Percentiles rank a stretch among this genome's conserved stretches.
Conservation (phyloP, 2,329 filamentous ascomycete genomes). For the Mycocentrospora acerina region DNA sequence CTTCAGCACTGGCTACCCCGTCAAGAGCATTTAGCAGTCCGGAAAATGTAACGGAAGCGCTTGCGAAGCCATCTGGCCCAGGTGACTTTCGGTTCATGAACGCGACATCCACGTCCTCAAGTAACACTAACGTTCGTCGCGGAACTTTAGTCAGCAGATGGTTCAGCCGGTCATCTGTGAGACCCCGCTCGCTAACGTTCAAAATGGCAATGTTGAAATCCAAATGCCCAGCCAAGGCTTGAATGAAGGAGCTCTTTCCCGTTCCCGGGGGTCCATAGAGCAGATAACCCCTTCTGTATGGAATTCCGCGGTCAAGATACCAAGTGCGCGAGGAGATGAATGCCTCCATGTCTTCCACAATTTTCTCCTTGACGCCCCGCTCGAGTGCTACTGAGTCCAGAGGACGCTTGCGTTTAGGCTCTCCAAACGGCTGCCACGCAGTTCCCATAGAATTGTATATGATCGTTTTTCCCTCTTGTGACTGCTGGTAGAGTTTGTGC, state of each 20-base stretch:
- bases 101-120: slow-evolving; percentile 91
- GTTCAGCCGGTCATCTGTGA: slow-evolving; percentile 87
- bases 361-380: slow-evolving; percentile 75
- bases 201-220: slow-evolving; percentile 92
- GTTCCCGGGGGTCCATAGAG: slow-evolving; percentile 87
- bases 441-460: slow-evolving; percentile 85
- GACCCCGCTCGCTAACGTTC: slow-evolving; percentile 83
- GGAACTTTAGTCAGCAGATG: slow-evolving; percentile 84
- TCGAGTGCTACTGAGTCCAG: slow-evolving; percentile 86
- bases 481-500: slow-evolving; percentile 73
- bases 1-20: slow-evolving; percentile 91
- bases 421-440: slow-evolving; percentile 82
- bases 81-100: slow-evolving; percentile 78
- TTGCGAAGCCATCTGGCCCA: slow-evolving; percentile 80
- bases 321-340: slow-evolving; percentile 78
- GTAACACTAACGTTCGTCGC: slow-evolving; percentile 74
- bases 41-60: slow-evolving; percentile 90
- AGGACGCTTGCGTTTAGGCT: slow-evolving; percentile 82
- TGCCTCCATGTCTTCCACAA: slow-evolving; percentile 78
- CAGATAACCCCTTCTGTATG: slow-evolving; percentile 85
- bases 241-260: slow-evolving; percentile 94
- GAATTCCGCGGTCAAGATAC: slow-evolving; percentile 94
- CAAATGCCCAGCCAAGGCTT: slow-evolving; percentile 87
- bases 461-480: slow-evolving; percentile 87
- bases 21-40: slow-evolving; percentile 73